Evolutionary conservation across 2,329 filamentous ascomycete species (phyloP).

Genomic region (Cryoendolithus antarcticus): DNA sequence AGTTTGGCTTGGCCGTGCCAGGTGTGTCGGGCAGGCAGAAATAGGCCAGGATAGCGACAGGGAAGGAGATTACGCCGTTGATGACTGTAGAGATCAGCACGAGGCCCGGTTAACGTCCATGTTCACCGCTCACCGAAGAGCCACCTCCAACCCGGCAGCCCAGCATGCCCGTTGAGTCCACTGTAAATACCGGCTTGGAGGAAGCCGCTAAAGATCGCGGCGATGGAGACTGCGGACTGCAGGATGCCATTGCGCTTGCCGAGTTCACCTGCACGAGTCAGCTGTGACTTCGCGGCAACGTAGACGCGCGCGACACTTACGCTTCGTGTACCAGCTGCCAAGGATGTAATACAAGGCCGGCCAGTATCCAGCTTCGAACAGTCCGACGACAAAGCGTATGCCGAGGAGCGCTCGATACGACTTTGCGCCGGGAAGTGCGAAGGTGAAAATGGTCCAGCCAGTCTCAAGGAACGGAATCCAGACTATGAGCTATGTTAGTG

Average conservation of each 20-base stretch:
- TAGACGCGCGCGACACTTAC: too few species aligned
- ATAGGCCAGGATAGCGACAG: slow-evolving; percentile 1
- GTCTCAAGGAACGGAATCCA: neutral
- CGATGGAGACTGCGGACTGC: slow-evolving; percentile 1
- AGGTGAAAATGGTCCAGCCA: slow-evolving; percentile 2
- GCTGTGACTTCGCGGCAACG: too few species aligned
- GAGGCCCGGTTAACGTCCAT: neutral
- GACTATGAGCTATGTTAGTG: too few species aligned
- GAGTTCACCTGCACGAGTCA: slow-evolving; percentile 22
- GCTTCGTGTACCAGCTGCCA: slow-evolving; percentile 29
- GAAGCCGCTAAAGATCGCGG: slow-evolving; percentile 4
- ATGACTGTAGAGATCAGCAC: neutral
- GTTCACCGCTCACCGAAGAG: slow-evolving; percentile 28
- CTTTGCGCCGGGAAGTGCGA: neutral
- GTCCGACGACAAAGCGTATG: neutral
- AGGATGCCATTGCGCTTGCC: slow-evolving; percentile 29
- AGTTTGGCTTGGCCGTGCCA: neutral
- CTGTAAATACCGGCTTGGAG: slow-evolving; percentile 8
- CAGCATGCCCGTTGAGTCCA: slow-evolving; percentile 28
- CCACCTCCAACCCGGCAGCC: slow-evolving; percentile 33
- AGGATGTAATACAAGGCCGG: slow-evolving; percentile 28
- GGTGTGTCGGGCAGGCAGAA: slow-evolving; percentile 3
- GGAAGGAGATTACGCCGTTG: slow-evolving; percentile 1
- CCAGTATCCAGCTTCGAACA: slow-evolving; percentile 1
- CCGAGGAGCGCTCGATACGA: neutral